Evolutionary conservation across 176 grass and related monocot species (phyloP), one percentile per base, ranked within the genome.

Genomic region (Carex scoparia): DNA sequence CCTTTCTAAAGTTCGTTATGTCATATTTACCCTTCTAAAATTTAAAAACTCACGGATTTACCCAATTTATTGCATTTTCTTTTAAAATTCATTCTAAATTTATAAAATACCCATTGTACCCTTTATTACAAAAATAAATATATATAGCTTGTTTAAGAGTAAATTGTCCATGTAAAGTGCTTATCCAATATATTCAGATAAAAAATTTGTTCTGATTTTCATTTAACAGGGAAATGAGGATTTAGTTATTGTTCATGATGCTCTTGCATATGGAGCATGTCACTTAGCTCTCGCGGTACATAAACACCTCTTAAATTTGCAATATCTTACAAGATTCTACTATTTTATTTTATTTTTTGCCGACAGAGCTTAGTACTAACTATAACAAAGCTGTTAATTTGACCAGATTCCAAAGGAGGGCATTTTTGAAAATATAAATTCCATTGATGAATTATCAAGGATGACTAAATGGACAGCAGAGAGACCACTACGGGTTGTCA

Each of bases 401-500:
- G 51, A 57, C 15, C 85, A 99, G 97, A 90, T 99, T 85, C 97
- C 97, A 18, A 89, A 94, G 83, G 92, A 99, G 86, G 97, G 93
- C 46, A 91, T 94, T 84, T 99, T 95, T 87, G 91, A 99, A 84
- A 95, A 92, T 61, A 69, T 95, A 89, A 88, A 94, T 88, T 87
- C 87, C 79, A 23, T 99, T 11, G 87, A 92, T 79, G 93, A 92
- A 48, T 90, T 99, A 81, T 68, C 86, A 87, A 87, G 90, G 28
- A 99, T 99, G 97, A 87, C 93, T 83, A 86, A 91, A 30, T 99
- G 97, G 97, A 94, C 93, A 79, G 87, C 84, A 77, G 85, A 95
- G 58, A 92, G 88, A 81, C 97, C 93, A 62, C 11, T 99, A 53
- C 90, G 90, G 31, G 87, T 99, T 38, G 97, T 92, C 84, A 95